These are phyloP conservation scores for Scedosporium dehoogii DNA, from an alignment of 2,329 filamentous ascomycete genomes.

Conservation along the genomic window DNA sequence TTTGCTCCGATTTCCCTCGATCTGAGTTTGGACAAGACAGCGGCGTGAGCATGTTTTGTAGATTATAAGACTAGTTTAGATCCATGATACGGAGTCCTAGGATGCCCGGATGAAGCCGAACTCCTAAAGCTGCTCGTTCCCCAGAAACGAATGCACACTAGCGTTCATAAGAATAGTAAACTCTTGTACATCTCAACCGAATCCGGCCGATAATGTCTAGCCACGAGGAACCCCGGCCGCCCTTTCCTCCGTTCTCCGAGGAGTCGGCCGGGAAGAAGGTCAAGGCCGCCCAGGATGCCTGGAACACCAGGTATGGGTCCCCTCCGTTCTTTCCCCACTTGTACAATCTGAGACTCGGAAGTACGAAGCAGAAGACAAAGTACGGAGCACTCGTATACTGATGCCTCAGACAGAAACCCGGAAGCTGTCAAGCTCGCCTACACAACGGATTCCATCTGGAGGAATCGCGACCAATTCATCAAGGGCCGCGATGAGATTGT, in stretches of 20 bases:
- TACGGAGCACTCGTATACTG: too few relatives aligned
- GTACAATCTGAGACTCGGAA: too few relatives aligned
- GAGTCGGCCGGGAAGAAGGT: constrained; percentile 67
- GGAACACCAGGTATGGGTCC: constrained; percentile 60
- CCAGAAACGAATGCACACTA: neutral
- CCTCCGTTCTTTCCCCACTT: too few relatives aligned
- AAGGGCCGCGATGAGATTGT: constrained; percentile 58
- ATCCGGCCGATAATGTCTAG: constrained; percentile 1
- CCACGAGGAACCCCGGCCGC: constrained; percentile 16
- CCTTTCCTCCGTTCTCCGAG: constrained; percentile 60
- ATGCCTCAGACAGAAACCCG: constrained; percentile 43
- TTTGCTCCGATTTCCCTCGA: too few relatives aligned
- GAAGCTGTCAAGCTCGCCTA: constrained; percentile 59
- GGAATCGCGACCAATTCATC: constrained; percentile 65
- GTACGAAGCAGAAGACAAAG: neutral
- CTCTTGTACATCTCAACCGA: neutral
- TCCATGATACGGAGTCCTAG: too few relatives aligned
- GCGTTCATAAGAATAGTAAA: neutral
- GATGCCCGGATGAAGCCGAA: neutral
- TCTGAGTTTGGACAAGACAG: too few relatives aligned
- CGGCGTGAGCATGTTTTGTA: too few relatives aligned
- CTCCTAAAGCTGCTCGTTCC: neutral
- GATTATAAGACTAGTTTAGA: too few relatives aligned
- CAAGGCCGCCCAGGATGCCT: constrained; percentile 72
- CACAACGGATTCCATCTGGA: constrained; percentile 68